These are phyloP conservation scores for Grigorovia humatica DNA, from an alignment of 805 yeast genomes.

Conservation along the genomic window DNA sequence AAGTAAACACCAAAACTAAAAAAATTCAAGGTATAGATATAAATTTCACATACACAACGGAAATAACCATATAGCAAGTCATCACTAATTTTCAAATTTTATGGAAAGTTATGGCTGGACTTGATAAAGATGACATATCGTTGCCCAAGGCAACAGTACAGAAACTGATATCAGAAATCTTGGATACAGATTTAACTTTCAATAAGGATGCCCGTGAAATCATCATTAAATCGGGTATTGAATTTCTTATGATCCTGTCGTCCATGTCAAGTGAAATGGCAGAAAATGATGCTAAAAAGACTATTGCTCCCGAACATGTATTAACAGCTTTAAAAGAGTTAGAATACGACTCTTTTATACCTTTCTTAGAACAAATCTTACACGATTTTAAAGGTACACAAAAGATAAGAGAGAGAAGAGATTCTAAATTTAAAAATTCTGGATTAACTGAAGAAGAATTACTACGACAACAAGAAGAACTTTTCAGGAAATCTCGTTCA, in stretches of 20 bases:
- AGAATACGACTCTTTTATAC: slow-evolving; percentile 79
- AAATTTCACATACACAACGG: too few relatives aligned
- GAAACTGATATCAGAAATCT: slow-evolving; percentile 80
- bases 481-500: slow-evolving; percentile 70
- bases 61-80: too few relatives aligned
- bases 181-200: slow-evolving; percentile 80
- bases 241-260: slow-evolving; percentile 87
- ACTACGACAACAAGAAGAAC: slow-evolving; percentile 82
- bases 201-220: slow-evolving; percentile 93
- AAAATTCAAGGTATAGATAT: too few relatives aligned
- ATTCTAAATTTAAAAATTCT: slow-evolving; percentile 84
- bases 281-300: slow-evolving; percentile 89
- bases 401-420: slow-evolving; percentile 82
- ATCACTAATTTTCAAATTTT: too few relatives aligned
- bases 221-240: slow-evolving; percentile 90
- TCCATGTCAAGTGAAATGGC: slow-evolving; percentile 94
- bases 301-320: slow-evolving; percentile 94
- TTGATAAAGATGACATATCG: slow-evolving; percentile 17
- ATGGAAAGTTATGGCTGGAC: slow-evolving; percentile 6
- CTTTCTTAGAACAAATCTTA: slow-evolving; percentile 67
- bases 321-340: slow-evolving; percentile 77
- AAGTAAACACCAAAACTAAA: too few relatives aligned
- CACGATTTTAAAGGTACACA: slow-evolving; percentile 80
- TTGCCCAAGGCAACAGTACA: slow-evolving; percentile 77
- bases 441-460: slow-evolving; percentile 91